Evolutionary conservation across 371 early-diverging fungal species (phyloP).

Genomic region (Rhizopus delemar): DNA sequence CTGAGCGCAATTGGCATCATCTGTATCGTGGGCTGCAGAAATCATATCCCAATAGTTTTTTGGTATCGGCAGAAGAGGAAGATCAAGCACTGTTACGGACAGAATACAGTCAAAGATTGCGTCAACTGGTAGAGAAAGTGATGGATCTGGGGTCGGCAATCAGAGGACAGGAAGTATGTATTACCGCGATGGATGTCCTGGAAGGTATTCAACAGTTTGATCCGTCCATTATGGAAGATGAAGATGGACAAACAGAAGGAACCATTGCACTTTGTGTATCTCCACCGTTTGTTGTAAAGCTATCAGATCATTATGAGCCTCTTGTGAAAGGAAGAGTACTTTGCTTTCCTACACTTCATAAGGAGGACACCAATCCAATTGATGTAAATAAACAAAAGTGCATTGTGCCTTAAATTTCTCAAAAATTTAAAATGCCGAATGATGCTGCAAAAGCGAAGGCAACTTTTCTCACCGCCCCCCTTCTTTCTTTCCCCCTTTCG

Average conservation of each 20-base stretch:
- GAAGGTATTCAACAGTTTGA: conserved; percentile 43
- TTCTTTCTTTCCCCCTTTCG: not conserved
- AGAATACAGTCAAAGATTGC: conserved; percentile 35
- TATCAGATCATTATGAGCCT: conserved; percentile 23
- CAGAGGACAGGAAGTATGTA: conserved; percentile 49
- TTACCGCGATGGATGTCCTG: conserved; percentile 36
- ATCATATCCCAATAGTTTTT: conserved; percentile 38
- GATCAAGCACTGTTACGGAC: conserved; percentile 24
- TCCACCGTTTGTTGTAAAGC: conserved; percentile 46
- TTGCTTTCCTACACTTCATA: conserved; percentile 20
- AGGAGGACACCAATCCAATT: not conserved
- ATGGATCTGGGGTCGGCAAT: conserved; percentile 43
- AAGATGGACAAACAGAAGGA: conserved; percentile 39
- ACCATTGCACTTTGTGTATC: conserved; percentile 47
- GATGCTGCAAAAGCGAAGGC: no score
- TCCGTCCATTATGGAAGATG: conserved; percentile 39
- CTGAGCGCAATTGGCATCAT: conserved; percentile 36
- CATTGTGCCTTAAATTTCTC: conserved; percentile 1
- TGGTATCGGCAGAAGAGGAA: conserved; percentile 3
- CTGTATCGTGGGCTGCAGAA: conserved; percentile 42
- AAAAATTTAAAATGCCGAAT: not conserved
- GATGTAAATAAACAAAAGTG: not conserved
- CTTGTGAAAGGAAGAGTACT: conserved; percentile 49
- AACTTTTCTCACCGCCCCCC: not conserved
- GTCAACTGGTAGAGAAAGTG: conserved; percentile 35